phyloP scores from a whole-genome alignment of 345 rosid genomes.

The Populus davidiana region DNA sequence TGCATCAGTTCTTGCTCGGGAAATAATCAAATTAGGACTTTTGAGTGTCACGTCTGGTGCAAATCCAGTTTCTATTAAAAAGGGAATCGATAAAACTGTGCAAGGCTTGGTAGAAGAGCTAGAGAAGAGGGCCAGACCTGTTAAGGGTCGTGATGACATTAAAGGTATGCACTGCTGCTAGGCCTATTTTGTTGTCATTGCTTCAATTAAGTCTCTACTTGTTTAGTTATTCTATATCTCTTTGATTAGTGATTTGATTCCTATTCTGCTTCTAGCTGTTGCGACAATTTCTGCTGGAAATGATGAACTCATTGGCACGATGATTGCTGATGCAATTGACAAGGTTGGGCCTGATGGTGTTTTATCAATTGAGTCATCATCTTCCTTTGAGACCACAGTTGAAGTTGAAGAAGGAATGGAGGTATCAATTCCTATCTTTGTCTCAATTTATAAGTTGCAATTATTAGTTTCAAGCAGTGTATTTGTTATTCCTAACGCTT shows the following conservation, averaged over 20 bases:
- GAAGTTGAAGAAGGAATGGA: conserved; percentile 99
- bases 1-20: conserved; percentile 89
- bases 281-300: conserved; percentile 97
- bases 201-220: not conserved
- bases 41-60: conserved; percentile 96
- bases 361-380: conserved; percentile 92
- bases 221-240: not conserved
- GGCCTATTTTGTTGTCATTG: not conserved
- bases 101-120: conserved; percentile 70
- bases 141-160: conserved; percentile 86
- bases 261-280: conserved; percentile 46
- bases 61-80: conserved; percentile 84
- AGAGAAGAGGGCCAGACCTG: conserved; percentile 80
- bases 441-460: not conserved
- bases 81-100: conserved; percentile 89
- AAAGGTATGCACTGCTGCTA: conserved; percentile 40
- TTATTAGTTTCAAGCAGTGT: not conserved
- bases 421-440: conserved; percentile 32
- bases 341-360: conserved; percentile 99
- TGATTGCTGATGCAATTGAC: conserved; percentile 98
- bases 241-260: not conserved
- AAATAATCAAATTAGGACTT: conserved; percentile 81
- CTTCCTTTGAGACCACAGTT: conserved; percentile 91
- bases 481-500: not conserved
- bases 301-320: conserved; percentile 87